phyloP scores from a whole-genome alignment of 1,139 yeast species.

The Candida sp. region DNA sequence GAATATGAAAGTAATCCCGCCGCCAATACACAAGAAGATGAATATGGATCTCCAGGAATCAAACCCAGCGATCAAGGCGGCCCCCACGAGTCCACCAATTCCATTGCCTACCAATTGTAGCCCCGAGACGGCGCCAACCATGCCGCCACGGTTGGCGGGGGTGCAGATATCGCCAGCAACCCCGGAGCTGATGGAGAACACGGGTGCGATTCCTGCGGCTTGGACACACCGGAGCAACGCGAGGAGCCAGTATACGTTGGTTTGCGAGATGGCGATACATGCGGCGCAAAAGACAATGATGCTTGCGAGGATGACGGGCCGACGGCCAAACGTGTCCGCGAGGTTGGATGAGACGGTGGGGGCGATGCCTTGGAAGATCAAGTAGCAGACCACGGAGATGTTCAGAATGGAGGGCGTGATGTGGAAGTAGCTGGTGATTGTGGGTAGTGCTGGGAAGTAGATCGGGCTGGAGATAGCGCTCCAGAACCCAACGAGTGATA shows the following conservation, averaged over 20 bases:
- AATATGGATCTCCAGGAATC: slow-evolving; percentile 43
- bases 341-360: slow-evolving; percentile 38
- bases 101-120: slow-evolving; percentile 43
- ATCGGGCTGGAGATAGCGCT: slow-evolving; percentile 43
- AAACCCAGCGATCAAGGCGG: slow-evolving; percentile 33
- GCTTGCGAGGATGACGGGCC: slow-evolving; percentile 36
- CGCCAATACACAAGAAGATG: slow-evolving; percentile 40
- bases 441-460: slow-evolving; percentile 46
- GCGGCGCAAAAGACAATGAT: slow-evolving; percentile 32
- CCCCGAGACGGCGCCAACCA: slow-evolving; percentile 42
- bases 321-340: slow-evolving; percentile 40
- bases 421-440: slow-evolving; percentile 30
- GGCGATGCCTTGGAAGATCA: slow-evolving; percentile 39
- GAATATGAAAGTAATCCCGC: slow-evolving; percentile 32
- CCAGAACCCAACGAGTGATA: slow-evolving; percentile 42
- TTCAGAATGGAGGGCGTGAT: slow-evolving; percentile 29
- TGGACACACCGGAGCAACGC: slow-evolving; percentile 42
- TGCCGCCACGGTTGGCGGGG: slow-evolving; percentile 39
- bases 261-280: slow-evolving; percentile 39
- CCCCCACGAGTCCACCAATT: slow-evolving; percentile 43
- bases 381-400: slow-evolving; percentile 41
- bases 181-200: slow-evolving; percentile 42
- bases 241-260: slow-evolving; percentile 39
- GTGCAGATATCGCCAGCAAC: slow-evolving; percentile 46
- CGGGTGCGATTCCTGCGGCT: slow-evolving; percentile 47